These are phyloP conservation scores for Pelargonium myrrhifolium DNA, from an alignment of 441 rosid species.

Conservation along the genomic window DNA sequence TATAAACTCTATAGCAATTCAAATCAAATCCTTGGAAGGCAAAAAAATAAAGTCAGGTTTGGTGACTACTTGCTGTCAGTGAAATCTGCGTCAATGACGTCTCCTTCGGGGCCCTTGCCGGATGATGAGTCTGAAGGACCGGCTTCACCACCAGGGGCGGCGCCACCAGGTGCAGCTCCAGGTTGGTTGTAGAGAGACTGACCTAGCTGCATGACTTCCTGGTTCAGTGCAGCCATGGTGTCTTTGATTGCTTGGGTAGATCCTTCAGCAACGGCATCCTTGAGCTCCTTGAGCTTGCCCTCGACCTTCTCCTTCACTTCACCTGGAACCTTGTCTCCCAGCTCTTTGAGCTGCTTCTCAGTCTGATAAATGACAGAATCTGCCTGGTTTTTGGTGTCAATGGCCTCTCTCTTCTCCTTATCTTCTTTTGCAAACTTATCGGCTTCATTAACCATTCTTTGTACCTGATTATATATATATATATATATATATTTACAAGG, in stretches of 20 bases:
- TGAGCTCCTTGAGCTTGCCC: constrained; percentile 68
- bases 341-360: constrained; percentile 79
- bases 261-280: constrained; percentile 55
- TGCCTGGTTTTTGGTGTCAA: constrained; percentile 92
- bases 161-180: constrained; percentile 37
- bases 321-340: constrained; percentile 75
- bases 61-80: constrained; percentile 52
- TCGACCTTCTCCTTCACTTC: constrained; percentile 77
- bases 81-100: constrained; percentile 88
- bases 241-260: constrained; percentile 69
- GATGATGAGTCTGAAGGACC: constrained; percentile 43
- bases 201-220: constrained; percentile 89
- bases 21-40: no score
- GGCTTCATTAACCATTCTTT: constrained; percentile 74
- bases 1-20: no score
- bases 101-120: constrained; percentile 58
- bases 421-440: constrained; percentile 75
- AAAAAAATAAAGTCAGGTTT: no score
- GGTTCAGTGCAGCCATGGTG: constrained; percentile 74
- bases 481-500: no score
- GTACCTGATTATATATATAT: no score
- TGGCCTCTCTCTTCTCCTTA: constrained; percentile 84
- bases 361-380: constrained; percentile 81
- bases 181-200: constrained; percentile 88
- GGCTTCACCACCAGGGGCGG: constrained; percentile 46